A percentile compares a stretch with the other conserved stretches of the same genome.
phyloP scores from a whole-genome alignment of 1,284 basidiomycete species.

The Trametes sp. region DNA sequence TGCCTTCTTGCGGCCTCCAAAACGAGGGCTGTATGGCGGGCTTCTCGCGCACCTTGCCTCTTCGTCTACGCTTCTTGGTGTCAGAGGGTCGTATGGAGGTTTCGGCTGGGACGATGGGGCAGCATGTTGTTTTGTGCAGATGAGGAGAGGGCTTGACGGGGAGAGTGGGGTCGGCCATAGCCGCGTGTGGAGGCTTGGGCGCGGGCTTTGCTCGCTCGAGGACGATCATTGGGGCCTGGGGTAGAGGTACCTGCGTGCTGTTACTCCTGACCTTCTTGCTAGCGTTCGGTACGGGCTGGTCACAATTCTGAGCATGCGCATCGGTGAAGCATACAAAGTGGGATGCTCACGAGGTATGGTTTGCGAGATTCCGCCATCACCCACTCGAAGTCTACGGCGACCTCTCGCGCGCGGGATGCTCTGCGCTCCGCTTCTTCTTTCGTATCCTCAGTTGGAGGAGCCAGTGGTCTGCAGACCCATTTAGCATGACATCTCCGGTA shows the following conservation, averaged over 20 bases:
- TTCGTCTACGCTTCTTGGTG: slow-evolving; percentile 23
- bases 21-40: slow-evolving; percentile 39
- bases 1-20: slow-evolving; percentile 39
- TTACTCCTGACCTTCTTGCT: slow-evolving; percentile 28
- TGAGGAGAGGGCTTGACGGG: slow-evolving; percentile 35
- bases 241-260: slow-evolving; percentile 10
- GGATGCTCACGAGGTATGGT: slow-evolving; percentile 34
- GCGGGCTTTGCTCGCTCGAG: slow-evolving; percentile 29
- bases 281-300: slow-evolving; percentile 26
- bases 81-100: neutral
- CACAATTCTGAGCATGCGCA: neutral
- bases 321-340: neutral
- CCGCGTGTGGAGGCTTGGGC: slow-evolving; percentile 14
- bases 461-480: slow-evolving; percentile 32
- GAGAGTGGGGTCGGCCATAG: slow-evolving; percentile 11
- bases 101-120: slow-evolving; percentile 26
- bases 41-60: slow-evolving; percentile 22
- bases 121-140: slow-evolving; percentile 25
- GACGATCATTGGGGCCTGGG: slow-evolving; percentile 28
- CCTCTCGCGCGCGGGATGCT: slow-evolving; percentile 36
- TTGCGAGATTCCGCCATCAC: slow-evolving; percentile 35
- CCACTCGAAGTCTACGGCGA: slow-evolving; percentile 44
- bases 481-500: neutral
- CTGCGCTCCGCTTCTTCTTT: slow-evolving; percentile 38
- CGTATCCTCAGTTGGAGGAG: slow-evolving; percentile 43